Conservation (phyloP, 768 basidiomycete species). For the Termitomyces sp. region DNA sequence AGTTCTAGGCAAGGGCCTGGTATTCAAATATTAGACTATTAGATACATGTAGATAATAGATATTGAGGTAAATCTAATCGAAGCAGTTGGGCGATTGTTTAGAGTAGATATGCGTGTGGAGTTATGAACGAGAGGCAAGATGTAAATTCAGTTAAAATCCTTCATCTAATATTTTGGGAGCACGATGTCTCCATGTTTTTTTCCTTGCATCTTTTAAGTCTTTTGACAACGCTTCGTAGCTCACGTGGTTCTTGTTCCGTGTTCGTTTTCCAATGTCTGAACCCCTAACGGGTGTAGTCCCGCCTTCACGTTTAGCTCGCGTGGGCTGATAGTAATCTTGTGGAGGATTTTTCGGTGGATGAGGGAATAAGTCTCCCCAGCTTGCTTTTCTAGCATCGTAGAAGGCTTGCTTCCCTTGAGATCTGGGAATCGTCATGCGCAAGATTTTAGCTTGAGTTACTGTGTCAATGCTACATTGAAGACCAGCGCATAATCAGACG, state of each 20-base stretch:
- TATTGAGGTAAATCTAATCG: conserved; percentile 8
- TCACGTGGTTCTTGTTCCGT: conserved; percentile 23
- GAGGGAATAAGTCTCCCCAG: conserved; percentile 97
- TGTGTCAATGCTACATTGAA: background rate
- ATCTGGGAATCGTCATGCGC: conserved; percentile 87
- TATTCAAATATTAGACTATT: conserved; percentile 79
- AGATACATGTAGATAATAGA: conserved; percentile 20
- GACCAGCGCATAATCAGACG: conserved; percentile 10
- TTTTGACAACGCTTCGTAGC: conserved; percentile 33
- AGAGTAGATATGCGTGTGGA: conserved; percentile 5
- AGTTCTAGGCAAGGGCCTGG: conserved; percentile 88
- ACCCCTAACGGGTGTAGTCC: conserved; percentile 26
- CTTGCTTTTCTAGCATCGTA: conserved; percentile 91
- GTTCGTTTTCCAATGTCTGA: conserved; percentile 53
- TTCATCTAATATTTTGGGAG: background rate
- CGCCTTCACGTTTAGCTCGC: conserved; percentile 24
- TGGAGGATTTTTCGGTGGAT: conserved; percentile 72
- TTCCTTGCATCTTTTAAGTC: conserved; percentile 34
- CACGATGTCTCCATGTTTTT: conserved; percentile 24
- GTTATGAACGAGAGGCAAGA: background rate
- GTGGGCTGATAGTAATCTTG: conserved; percentile 53
- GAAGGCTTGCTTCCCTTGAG: conserved; percentile 92
- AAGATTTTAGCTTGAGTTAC: conserved; percentile 71
- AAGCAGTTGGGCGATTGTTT: background rate
- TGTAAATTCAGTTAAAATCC: background rate